Conservation (phyloP, 2,329 filamentous ascomycete species). For the Metarhizium anisopliae region DNA sequence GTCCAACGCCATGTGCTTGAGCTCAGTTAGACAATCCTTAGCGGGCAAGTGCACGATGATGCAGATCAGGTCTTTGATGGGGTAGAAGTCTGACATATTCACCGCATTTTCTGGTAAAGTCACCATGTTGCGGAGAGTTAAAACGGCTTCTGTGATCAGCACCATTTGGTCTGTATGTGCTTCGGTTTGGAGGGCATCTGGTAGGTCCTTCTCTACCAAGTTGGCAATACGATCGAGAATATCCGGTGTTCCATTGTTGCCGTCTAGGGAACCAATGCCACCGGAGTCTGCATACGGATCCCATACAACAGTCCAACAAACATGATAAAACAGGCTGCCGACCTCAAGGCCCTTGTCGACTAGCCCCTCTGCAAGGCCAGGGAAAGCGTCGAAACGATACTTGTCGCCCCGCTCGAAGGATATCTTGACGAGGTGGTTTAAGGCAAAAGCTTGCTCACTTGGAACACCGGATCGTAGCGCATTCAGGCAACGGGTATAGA, state of each 20-base stretch:
- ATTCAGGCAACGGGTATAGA: constrained; percentile 81
- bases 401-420: constrained; percentile 92
- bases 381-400: constrained; percentile 89
- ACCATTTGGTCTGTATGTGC: constrained; percentile 63
- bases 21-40: constrained; percentile 63
- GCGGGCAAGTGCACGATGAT: constrained; percentile 72
- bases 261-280: constrained; percentile 35
- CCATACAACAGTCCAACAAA: constrained; percentile 75
- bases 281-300: constrained; percentile 42
- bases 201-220: constrained; percentile 49
- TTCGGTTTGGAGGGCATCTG: constrained; percentile 64
- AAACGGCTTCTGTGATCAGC: constrained; percentile 73
- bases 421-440: constrained; percentile 91
- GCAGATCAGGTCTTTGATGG: constrained; percentile 73
- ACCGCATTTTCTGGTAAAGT: constrained; percentile 80
- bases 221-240: constrained; percentile 59
- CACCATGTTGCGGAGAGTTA: constrained; percentile 95
- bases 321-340: constrained; percentile 68
- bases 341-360: constrained; percentile 77
- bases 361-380: constrained; percentile 77
- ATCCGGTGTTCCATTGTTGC: constrained; percentile 40
- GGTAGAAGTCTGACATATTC: constrained; percentile 66
- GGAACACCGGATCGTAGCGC: constrained; percentile 71
- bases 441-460: constrained; percentile 81
- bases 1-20: constrained; percentile 86